These are phyloP conservation scores for Saxophila tyrrhenica DNA, from an alignment of 495 filamentous ascomycete genomes.

Conservation along the genomic window DNA sequence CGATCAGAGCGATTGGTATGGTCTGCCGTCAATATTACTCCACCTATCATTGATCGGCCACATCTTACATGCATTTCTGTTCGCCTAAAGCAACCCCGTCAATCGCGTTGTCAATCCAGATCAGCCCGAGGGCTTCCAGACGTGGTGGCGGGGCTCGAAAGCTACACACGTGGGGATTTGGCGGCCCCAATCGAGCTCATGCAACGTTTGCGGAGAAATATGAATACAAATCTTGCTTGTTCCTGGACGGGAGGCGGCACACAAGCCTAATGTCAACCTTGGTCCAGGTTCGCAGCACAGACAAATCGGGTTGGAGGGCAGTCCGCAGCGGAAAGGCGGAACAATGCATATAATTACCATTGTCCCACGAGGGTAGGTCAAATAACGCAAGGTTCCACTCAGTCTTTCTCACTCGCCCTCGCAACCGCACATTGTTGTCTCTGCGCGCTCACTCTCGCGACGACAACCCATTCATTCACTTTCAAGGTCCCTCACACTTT, in stretches of 20 bases:
- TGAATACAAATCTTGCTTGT: not conserved
- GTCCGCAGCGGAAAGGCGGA: too few relatives aligned
- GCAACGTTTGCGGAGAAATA: not conserved
- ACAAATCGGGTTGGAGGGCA: too few relatives aligned
- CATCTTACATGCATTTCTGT: not conserved
- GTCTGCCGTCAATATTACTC: not conserved
- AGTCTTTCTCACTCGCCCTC: not conserved
- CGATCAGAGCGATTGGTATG: too few relatives aligned
- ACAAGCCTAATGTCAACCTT: too few relatives aligned
- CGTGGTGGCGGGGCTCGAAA: not conserved
- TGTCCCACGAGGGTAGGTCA: not conserved
- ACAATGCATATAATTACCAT: not conserved
- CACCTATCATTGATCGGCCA: not conserved
- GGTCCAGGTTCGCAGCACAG: too few relatives aligned
- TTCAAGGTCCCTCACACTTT: not conserved
- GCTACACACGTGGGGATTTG: too few relatives aligned
- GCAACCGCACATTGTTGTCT: not conserved
- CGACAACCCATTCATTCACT: too few relatives aligned
- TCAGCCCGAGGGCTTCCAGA: not conserved
- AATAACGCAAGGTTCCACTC: too few relatives aligned
- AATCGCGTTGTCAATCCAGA: not conserved
- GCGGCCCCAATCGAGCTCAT: not conserved
- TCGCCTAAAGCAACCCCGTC: not conserved
- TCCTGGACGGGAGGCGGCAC: not conserved
- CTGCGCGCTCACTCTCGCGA: not conserved